Evolutionary conservation across 169 alveolate genomes (phyloP).

Genomic region (Plasmodium gonderi): DNA sequence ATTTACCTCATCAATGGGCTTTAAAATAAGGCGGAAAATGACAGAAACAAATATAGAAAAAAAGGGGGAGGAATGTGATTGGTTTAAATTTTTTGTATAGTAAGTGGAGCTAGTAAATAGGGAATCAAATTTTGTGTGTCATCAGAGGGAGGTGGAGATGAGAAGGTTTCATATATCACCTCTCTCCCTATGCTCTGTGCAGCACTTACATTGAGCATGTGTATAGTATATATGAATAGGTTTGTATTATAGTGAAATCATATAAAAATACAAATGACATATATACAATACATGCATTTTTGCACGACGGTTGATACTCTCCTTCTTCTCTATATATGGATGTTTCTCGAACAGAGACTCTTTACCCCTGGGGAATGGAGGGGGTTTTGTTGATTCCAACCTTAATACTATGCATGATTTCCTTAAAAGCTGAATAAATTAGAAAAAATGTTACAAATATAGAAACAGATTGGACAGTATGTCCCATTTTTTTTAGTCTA

Average conservation of each 20-base stretch:
- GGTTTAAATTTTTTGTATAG: background rate
- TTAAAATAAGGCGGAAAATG: background rate
- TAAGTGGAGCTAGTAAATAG: too few species aligned
- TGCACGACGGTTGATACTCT: too few species aligned
- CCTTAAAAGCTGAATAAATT: constrained; percentile 15
- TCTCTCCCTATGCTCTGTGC: too few species aligned
- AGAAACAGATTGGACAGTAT: background rate
- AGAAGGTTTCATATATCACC: too few species aligned
- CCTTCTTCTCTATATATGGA: background rate
- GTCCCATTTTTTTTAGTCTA: constrained; percentile 2
- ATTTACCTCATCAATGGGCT: background rate
- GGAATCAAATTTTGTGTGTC: too few species aligned
- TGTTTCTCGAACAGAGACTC: background rate
- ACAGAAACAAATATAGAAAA: background rate
- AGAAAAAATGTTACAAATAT: background rate
- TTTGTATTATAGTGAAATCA: background rate
- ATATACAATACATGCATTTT: background rate
- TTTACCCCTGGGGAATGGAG: background rate
- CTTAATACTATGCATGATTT: background rate
- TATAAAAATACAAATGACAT: background rate
- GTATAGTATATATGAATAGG: too few species aligned
- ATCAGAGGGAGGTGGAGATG: too few species aligned
- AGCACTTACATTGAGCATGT: too few species aligned
- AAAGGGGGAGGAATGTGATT: too few species aligned
- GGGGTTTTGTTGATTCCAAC: background rate